These are phyloP conservation scores for Fusarium phyllophilum DNA, from an alignment of 2,329 filamentous ascomycete genomes.

Conservation along the genomic window DNA sequence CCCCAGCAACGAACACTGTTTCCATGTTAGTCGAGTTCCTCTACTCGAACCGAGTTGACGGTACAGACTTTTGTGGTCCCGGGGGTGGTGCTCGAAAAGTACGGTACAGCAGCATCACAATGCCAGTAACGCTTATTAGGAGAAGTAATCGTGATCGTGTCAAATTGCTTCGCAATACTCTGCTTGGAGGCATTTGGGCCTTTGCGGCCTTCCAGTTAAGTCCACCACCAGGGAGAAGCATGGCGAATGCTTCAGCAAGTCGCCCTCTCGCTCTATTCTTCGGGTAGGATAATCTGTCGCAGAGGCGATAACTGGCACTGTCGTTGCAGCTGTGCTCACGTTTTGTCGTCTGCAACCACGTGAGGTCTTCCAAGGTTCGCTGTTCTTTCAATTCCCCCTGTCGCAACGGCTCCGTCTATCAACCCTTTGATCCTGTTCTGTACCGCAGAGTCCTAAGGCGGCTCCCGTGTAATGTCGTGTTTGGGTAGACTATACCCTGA, in stretches of 20 bases:
- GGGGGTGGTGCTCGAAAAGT: constrained; percentile 81
- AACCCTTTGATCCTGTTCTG: constrained; percentile 1
- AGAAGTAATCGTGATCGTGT: constrained; percentile 83
- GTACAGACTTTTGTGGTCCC: constrained; percentile 87
- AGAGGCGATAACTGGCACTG: constrained; percentile 4
- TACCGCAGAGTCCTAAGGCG: neutral
- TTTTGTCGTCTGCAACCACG: constrained; percentile 19
- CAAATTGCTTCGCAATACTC: constrained; percentile 75
- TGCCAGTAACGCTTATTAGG: constrained; percentile 73
- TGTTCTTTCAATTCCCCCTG: neutral
- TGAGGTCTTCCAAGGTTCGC: neutral
- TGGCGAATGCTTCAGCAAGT: constrained; percentile 56
- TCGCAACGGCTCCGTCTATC: constrained; percentile 14
- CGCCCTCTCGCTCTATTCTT: constrained; percentile 31
- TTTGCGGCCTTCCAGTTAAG: constrained; percentile 92
- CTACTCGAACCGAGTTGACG: constrained; percentile 38
- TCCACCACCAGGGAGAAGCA: constrained; percentile 91
- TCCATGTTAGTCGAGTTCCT: constrained; percentile 23
- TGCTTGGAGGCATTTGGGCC: constrained; percentile 79
- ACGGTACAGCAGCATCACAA: constrained; percentile 87
- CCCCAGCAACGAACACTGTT: constrained; percentile 96
- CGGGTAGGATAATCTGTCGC: constrained; percentile 17
- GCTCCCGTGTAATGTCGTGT: constrained; percentile 7
- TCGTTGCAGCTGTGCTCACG: constrained; percentile 12
- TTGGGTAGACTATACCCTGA: constrained; percentile 19